Evolutionary conservation across 768 basidiomycete genomes (phyloP), one percentile per base, ranked within the genome.

Genomic region (button mushroom (Agaricus bisporus)): DNA sequence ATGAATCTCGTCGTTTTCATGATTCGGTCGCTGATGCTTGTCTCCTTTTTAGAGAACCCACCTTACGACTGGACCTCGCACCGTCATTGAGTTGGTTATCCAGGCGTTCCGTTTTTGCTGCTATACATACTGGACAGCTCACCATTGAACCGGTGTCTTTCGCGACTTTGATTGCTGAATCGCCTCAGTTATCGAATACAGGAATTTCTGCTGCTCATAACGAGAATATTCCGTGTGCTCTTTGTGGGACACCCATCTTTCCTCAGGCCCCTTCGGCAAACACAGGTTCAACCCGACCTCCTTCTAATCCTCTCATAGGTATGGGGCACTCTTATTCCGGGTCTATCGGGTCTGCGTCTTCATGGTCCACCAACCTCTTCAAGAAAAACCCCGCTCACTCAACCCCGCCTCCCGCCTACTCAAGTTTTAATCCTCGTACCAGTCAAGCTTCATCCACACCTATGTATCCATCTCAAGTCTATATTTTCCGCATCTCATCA

Each of bases 31-130:
- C 32, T 54, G 17, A 63, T 52, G 37, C 10, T 29, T 20, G 15
- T 3, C 15, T 51, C 25, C 32, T 38, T 25, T 55, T 20, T 66
- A 92, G 94, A 20, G 95, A 99, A 61, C 91, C 95, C 0, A 91
- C 94, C 0, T 73, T 97, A 28, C 85, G 97, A 8, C 78, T 99
- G 15, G 97, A 98, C 64, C 73, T 90, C n/a, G 94, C 97, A 0
- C 91, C 95, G 0, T 90, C 93, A 11, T 73, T 99, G 32, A 94
- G 91, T 62, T 98, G 91, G 90, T 76, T 98, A n/a, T 87, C 88
- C 14, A 80, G 94, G 25, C 83, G 93, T 26, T 84, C 85, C 4
- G 87, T 98, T 20, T 76, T 85, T 3, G 70, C 82, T 22, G 95
- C 95, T 5, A 89, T 99, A 54, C 83, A 98, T 59, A 80, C 78